phyloP scores from a whole-genome alignment of 192 early-diverging fungal genomes.

The Allomyces macrogynus region DNA sequence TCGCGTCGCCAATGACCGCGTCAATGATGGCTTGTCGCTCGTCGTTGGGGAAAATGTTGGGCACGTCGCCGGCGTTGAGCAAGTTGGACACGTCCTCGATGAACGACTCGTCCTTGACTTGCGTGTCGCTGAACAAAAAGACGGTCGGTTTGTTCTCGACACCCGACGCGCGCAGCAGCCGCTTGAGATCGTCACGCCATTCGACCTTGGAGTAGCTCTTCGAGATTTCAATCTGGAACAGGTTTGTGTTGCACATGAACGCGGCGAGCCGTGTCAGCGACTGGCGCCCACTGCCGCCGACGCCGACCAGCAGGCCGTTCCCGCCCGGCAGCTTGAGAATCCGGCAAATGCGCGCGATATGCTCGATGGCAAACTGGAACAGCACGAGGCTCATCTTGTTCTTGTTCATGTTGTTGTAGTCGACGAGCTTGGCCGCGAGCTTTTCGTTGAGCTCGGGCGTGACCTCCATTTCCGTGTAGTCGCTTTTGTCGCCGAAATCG shows the following conservation, averaged over 20 bases:
- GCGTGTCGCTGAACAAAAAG: conserved; percentile 95
- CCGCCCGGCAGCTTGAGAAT: conserved; percentile 95
- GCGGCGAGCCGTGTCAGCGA: conserved; percentile 94
- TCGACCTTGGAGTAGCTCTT: conserved; percentile 85
- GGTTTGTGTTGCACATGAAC: conserved; percentile 93
- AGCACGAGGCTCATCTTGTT: conserved; percentile 87
- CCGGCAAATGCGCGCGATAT: conserved; percentile 90
- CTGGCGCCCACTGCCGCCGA: conserved; percentile 92
- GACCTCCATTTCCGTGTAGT: conserved; percentile 77
- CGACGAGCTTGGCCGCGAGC: conserved; percentile 74
- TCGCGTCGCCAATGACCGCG: conserved; percentile 76
- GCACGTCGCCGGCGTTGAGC: conserved; percentile 93
- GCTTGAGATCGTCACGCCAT: conserved; percentile 92
- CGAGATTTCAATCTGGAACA: conserved; percentile 92
- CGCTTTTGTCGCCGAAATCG: conserved; percentile 89
- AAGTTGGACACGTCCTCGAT: conserved; percentile 99
- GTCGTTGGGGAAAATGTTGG: conserved; percentile 95
- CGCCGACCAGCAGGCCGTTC: conserved; percentile 91
- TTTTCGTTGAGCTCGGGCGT: conserved; percentile 71
- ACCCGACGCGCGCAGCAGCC: conserved; percentile 68
- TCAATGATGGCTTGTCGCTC: conserved; percentile 86
- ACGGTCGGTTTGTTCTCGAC: conserved; percentile 94
- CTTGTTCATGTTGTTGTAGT: conserved; percentile 98
- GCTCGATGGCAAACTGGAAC: conserved; percentile 95
- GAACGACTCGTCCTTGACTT: conserved; percentile 88